Evolutionary conservation across 148 eudicot genomes (phyloP).

Genomic region (Talinum fruticosum): DNA sequence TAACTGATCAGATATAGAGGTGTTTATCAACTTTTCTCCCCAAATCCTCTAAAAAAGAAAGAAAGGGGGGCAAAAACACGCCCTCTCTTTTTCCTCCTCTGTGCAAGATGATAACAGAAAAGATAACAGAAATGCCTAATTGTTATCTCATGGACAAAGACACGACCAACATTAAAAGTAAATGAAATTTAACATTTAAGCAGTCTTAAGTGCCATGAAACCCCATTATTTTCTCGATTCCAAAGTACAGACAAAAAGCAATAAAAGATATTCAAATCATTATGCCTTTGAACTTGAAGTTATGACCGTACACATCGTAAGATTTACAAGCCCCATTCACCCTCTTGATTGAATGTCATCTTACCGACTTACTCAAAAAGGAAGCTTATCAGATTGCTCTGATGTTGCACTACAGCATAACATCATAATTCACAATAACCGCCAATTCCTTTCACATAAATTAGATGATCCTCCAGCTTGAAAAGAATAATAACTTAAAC

Average conservation of each 20-base stretch:
- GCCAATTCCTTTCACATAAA: too few relatives aligned
- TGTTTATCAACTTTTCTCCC: neutral
- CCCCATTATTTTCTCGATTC: neutral
- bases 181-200: neutral
- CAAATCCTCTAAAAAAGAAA: neutral
- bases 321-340: too few relatives aligned
- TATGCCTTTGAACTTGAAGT: neutral
- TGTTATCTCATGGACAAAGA: neutral
- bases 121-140: neutral
- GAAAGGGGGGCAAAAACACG: neutral
- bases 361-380: too few relatives aligned
- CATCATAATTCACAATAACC: too few relatives aligned
- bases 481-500: too few relatives aligned
- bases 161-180: neutral
- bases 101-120: neutral
- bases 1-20: neutral
- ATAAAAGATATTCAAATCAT: neutral
- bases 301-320: too few relatives aligned
- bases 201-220: too few relatives aligned
- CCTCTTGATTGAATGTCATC: too few relatives aligned
- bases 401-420: too few relatives aligned
- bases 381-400: too few relatives aligned
- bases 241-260: neutral
- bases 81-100: neutral
- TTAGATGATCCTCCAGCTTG: too few relatives aligned